Evolutionary conservation across 768 basidiomycete genomes (phyloP), one percentile per base, ranked within the genome.

Genomic region (Multifurca ochricompacta): DNA sequence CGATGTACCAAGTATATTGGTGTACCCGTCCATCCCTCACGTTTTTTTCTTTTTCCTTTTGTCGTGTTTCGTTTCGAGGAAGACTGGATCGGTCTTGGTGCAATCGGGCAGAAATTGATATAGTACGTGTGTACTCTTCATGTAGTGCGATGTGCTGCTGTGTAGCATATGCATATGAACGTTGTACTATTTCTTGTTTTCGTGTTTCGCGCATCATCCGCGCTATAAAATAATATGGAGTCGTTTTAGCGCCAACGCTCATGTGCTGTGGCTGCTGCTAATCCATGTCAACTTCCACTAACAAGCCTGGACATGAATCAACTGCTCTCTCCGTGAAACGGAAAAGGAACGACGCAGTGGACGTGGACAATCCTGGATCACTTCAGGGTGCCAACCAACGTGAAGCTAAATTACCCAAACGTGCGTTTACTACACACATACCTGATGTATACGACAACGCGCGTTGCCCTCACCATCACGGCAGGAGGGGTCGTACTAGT

Each of bases 81-180:
- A 46, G 55, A 45, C 37, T 25, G 31, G 31, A 48, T 54, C 46
- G 32, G 27, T 19, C 25, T 42, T 14, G 25, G 44, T 49, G 39
- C 25, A 25, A 44, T 51, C 45, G 27, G 13, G 37, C 55, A 30
- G 39, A 47, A 30, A 28, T 32, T 47, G 50, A 51, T 51, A 39
- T 37, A 47, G 44, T 30, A 25, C 31, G 25, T 46, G 45, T 56
- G 44, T 51, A 47, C 37, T 46, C 9, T 46, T 27, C 34, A 13
- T 39, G 40, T 54, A 54, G 47, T 53, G 25, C 41, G 27, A 21
- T 25, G 44, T 47, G 30, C 51, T 46, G 35, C 41, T 54, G 42
- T 48, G 42, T 48, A 48, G 45, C 44, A 56, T 51, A 40, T 45
- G 36, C 43, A 41, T 51, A 40, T 45, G 36, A 35, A 41, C 36